These are phyloP conservation scores for Globisporangium paroecandrum DNA, from an alignment of 352 stramenopile genomes.

Conservation along the genomic window DNA sequence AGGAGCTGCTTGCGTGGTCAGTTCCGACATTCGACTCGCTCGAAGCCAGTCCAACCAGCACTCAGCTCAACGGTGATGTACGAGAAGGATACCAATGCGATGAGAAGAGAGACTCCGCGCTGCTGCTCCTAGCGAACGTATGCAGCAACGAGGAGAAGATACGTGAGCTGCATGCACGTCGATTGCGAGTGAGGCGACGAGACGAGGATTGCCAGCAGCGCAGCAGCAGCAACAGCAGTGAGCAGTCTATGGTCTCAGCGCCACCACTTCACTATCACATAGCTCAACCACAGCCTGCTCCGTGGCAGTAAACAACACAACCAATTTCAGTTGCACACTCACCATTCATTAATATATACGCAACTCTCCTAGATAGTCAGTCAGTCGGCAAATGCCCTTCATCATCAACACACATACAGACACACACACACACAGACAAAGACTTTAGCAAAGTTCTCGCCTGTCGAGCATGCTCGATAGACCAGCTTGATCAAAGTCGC, in stretches of 20 bases:
- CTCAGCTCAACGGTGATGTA: not conserved
- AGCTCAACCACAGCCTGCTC: not conserved
- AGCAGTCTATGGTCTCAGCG: not conserved
- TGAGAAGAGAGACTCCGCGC: not conserved
- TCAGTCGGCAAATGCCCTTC: not conserved
- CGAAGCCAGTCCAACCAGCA: not conserved
- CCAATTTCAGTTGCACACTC: not conserved
- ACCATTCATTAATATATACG: not conserved
- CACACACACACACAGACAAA: not conserved
- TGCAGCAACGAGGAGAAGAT: slow-evolving; percentile 12
- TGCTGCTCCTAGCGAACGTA: slow-evolving; percentile 14
- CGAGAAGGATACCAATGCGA: not conserved
- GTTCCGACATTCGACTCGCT: not conserved
- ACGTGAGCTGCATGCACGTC: slow-evolving; percentile 3
- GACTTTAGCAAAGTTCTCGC: no score
- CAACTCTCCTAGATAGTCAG: not conserved
- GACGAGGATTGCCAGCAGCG: not conserved
- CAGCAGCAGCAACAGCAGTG: not conserved
- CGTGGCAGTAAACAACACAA: not conserved
- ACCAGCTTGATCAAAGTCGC: not conserved
- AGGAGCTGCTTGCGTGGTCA: slow-evolving; percentile 6
- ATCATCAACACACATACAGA: not conserved
- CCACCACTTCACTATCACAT: not conserved
- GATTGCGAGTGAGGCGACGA: not conserved
- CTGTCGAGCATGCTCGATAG: not conserved